phyloP scores from a whole-genome alignment of 2,329 filamentous ascomycete genomes.

The Achaetomium macrosporum region DNA sequence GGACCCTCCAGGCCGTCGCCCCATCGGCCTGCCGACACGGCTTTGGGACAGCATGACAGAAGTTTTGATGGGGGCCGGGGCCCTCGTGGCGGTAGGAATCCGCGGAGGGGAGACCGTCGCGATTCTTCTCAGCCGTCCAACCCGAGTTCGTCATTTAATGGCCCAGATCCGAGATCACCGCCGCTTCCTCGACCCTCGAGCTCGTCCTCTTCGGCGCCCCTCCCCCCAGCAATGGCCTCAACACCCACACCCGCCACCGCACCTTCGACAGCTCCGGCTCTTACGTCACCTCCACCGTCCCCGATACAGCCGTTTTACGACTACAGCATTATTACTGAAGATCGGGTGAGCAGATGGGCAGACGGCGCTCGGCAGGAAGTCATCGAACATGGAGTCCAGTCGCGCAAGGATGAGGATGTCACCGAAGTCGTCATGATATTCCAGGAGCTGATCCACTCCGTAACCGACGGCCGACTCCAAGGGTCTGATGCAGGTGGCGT shows the following conservation, averaged over 20 bases:
- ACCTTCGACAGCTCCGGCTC: constrained; percentile 21
- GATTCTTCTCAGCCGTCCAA: constrained; percentile 40
- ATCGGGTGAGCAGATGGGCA: constrained; percentile 62
- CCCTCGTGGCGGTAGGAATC: constrained; percentile 40
- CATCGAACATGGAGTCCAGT: constrained; percentile 57
- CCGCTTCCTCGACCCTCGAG: constrained; percentile 33
- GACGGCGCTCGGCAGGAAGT: constrained; percentile 61
- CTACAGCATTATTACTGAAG: constrained; percentile 71
- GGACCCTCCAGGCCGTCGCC: constrained; percentile 52
- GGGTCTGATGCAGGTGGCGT: constrained; percentile 64
- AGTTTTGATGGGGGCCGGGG: constrained; percentile 43
- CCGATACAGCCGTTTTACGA: constrained; percentile 45
- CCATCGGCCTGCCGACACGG: constrained; percentile 54
- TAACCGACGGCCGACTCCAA: constrained; percentile 62
- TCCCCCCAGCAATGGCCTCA: constrained; percentile 4
- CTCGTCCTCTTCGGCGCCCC: constrained; percentile 33
- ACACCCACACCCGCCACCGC: constrained; percentile 20
- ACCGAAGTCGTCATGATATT: constrained; percentile 66
- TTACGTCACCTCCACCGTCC: constrained; percentile 23
- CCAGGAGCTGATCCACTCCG: constrained; percentile 77
- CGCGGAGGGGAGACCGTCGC: constrained; percentile 45
- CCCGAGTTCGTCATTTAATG: constrained; percentile 14
- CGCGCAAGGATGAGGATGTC: constrained; percentile 61
- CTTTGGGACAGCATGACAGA: constrained; percentile 53
- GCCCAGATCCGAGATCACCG: constrained; percentile 29